phyloP scores from a whole-genome alignment of 352 stramenopile genomes.

The Phytophthora aleatoria region DNA sequence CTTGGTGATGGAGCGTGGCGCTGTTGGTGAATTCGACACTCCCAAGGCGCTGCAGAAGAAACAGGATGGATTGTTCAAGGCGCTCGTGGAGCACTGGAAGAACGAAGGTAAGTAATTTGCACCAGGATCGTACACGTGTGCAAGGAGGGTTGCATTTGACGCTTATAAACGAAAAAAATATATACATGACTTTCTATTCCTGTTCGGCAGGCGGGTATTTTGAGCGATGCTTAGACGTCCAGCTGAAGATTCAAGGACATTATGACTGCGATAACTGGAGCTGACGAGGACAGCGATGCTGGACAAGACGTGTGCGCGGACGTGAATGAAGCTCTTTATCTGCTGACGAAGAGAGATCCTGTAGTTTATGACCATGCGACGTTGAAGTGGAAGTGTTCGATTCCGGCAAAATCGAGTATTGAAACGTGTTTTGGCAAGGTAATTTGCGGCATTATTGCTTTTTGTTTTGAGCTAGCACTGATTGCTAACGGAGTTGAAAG shows the following conservation, averaged over 20 bases:
- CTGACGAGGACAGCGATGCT: not conserved
- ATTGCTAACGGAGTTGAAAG: slow-evolving; percentile 16
- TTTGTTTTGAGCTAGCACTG: not conserved
- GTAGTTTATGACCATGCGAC: slow-evolving; percentile 55
- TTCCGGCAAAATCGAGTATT: slow-evolving; percentile 48
- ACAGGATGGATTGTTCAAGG: slow-evolving; percentile 71
- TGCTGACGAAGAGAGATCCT: slow-evolving; percentile 51
- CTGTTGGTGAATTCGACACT: slow-evolving; percentile 94
- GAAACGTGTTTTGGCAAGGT: slow-evolving; percentile 62
- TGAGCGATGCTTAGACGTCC: not conserved
- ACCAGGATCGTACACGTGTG: not conserved
- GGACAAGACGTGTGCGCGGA: slow-evolving; percentile 31
- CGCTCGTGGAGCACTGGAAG: slow-evolving; percentile 79
- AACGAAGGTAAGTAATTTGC: slow-evolving; percentile 46
- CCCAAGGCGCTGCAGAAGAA: slow-evolving; percentile 77
- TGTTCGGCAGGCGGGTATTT: slow-evolving; percentile 22
- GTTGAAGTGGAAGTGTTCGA: slow-evolving; percentile 45
- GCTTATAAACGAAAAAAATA: slow-evolving; percentile 11
- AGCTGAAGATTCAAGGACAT: slow-evolving; percentile 2
- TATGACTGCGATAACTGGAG: slow-evolving; percentile 7
- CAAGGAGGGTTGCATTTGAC: not conserved
- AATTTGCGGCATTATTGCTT: not conserved
- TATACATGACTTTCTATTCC: not conserved
- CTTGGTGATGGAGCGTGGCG: slow-evolving; percentile 94
- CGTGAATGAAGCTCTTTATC: slow-evolving; percentile 55